These are phyloP conservation scores for Pleurozium schreberi DNA, from an alignment of 225 moss, liverwort and hornwort species.

Conservation along the genomic window DNA sequence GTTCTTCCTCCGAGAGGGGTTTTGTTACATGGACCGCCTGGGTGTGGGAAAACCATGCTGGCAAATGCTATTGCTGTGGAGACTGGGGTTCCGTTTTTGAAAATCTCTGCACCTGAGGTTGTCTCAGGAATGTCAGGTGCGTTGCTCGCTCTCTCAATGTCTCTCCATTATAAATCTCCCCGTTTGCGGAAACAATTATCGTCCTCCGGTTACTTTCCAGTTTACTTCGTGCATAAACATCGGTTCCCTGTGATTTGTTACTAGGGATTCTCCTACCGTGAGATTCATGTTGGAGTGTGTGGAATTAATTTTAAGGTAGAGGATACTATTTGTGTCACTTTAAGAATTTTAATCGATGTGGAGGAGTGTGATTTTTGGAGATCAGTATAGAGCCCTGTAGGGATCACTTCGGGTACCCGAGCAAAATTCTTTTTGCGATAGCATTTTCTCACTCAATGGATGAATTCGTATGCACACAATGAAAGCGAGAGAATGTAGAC, in stretches of 20 bases:
- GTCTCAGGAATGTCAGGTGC: slow-evolving; percentile 99
- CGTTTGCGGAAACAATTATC: neutral
- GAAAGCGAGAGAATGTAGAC: neutral
- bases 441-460: neutral
- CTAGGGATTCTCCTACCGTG: neutral
- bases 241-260: neutral
- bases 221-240: neutral
- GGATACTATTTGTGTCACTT: neutral
- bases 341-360: neutral
- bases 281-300: neutral
- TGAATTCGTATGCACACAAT: neutral
- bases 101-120: slow-evolving; percentile 95
- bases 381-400: neutral
- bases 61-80: slow-evolving; percentile 96
- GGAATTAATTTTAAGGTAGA: neutral
- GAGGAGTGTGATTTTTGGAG: neutral
- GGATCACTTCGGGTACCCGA: neutral
- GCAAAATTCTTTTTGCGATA: neutral
- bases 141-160: neutral
- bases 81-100: slow-evolving; percentile 77
- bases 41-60: slow-evolving; percentile 96
- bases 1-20: slow-evolving; percentile 75
- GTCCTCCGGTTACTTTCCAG: neutral
- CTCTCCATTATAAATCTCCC: neutral
- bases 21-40: slow-evolving; percentile 88